Percentiles rank a stretch among this genome's conserved stretches.
Conservation (phyloP, 768 basidiomycete genomes). For the Tylopilus rubrobrunneus region DNA sequence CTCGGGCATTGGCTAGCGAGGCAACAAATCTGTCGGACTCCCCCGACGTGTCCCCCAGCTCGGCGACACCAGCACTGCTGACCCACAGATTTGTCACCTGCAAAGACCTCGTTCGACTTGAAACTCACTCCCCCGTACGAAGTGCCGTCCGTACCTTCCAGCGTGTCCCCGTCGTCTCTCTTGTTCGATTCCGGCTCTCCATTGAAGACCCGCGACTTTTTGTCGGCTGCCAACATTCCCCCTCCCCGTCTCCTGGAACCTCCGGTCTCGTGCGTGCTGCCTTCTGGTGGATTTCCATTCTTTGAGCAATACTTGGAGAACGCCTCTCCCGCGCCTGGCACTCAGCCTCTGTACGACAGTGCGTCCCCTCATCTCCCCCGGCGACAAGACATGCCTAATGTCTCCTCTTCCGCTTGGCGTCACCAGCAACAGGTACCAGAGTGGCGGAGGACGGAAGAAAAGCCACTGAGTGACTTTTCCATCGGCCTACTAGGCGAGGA, state of each 20-base stretch:
- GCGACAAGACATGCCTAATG: conserved; percentile 12
- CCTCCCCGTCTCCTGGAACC: conserved; percentile 25
- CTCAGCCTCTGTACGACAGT: conserved; percentile 33
- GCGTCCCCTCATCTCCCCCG: conserved; percentile 26
- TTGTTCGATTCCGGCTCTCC: conserved; percentile 44
- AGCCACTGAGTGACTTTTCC: conserved; percentile 19
- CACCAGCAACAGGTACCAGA: conserved; percentile 34
- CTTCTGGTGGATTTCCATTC: conserved; percentile 35
- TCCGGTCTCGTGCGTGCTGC: conserved; percentile 11
- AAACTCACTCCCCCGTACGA: conserved; percentile 56
- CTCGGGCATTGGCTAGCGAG: conserved; percentile 42
- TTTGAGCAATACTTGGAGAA: conserved; percentile 55
- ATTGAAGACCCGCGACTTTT: conserved; percentile 28
- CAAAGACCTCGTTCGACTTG: conserved; percentile 50
- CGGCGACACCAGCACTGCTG: conserved; percentile 64
- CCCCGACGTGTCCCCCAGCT: conserved; percentile 71
- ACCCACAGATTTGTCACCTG: conserved; percentile 75
- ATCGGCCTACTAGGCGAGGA: conserved; percentile 27
- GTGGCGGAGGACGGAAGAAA: conserved; percentile 42
- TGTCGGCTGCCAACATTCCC: conserved; percentile 19
- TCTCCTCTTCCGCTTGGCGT: conserved; percentile 20
- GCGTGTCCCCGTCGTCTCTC: conserved; percentile 36
- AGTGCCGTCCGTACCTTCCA: conserved; percentile 23
- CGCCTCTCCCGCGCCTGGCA: conserved; percentile 35
- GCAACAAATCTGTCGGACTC: conserved; percentile 40